Conservation (phyloP, 164 flowering plant species). For the Cinnamomum micranthum region DNA sequence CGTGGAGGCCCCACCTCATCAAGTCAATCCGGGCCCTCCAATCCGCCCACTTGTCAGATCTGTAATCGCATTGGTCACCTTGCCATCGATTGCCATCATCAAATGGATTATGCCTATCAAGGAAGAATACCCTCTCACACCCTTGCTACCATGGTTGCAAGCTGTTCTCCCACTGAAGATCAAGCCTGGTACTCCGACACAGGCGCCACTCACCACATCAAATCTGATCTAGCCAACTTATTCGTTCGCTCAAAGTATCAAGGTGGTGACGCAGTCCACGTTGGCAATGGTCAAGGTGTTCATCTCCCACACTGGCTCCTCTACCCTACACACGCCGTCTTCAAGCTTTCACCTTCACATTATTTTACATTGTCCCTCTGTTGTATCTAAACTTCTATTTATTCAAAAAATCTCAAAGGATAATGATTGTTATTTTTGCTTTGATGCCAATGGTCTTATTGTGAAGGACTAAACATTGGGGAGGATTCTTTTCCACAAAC, state of each 20-base stretch:
- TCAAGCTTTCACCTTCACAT: background rate
- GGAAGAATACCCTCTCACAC: background rate
- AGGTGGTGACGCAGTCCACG: background rate
- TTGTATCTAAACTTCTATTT: background rate
- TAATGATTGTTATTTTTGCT: background rate
- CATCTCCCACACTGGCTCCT: background rate
- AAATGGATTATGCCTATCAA: background rate
- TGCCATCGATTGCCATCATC: background rate
- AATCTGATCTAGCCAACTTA: background rate
- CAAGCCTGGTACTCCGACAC: background rate
- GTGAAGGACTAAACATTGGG: background rate
- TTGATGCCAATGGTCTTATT: background rate
- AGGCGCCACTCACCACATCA: background rate
- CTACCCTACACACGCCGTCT: too few species aligned
- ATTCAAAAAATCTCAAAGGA: background rate
- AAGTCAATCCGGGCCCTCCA: background rate
- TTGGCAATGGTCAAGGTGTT: background rate
- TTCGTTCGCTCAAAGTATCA: background rate
- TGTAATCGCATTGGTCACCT: background rate
- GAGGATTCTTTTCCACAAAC: too few species aligned
- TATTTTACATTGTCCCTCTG: background rate
- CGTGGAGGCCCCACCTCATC: too few species aligned
- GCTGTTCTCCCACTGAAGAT: background rate
- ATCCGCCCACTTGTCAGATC: background rate
- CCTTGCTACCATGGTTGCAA: background rate